Conservation (phyloP, 768 basidiomycete genomes). For the Podaxis pistillaris region DNA sequence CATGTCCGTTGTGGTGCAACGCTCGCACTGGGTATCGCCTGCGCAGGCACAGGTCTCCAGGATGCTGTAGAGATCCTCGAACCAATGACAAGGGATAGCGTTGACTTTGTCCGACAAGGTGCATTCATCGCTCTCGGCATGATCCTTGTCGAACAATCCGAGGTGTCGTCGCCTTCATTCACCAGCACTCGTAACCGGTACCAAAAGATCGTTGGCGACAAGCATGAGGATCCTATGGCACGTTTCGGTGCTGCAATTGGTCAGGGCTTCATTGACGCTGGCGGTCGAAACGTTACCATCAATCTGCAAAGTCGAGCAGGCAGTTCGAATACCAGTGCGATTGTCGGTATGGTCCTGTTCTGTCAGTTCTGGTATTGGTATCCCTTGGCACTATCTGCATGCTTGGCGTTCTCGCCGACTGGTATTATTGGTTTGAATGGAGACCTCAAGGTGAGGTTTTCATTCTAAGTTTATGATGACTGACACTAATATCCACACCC, state of each 20-base stretch:
- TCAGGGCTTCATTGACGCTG: constrained; percentile 97
- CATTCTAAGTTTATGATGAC: not conserved
- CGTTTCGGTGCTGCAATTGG: constrained; percentile 95
- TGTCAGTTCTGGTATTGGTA: constrained; percentile 99
- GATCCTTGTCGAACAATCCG: constrained; percentile 96
- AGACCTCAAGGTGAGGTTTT: constrained; percentile 65
- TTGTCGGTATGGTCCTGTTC: constrained; percentile 98
- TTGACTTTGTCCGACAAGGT: constrained; percentile 98
- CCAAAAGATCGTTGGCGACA: constrained; percentile 87
- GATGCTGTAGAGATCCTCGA: constrained; percentile 96
- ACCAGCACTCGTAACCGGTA: constrained; percentile 82
- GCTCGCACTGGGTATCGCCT: constrained; percentile 93
- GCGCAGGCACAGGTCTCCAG: constrained; percentile 94
- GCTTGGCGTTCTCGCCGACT: constrained; percentile 92
- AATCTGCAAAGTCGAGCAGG: constrained; percentile 92
- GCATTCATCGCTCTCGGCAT: constrained; percentile 95
- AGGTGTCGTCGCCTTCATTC: constrained; percentile 81
- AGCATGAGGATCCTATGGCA: constrained; percentile 99
- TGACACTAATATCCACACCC: not conserved
- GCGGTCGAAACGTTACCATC: constrained; percentile 94
- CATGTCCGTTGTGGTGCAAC: constrained; percentile 98
- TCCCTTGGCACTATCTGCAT: constrained; percentile 91
- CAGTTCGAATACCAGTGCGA: constrained; percentile 87
- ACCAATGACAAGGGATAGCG: constrained; percentile 97
- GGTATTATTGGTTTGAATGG: constrained; percentile 90